These are phyloP conservation scores for Termitomyces sp. DNA, from an alignment of 768 basidiomycete genomes.

Conservation along the genomic window DNA sequence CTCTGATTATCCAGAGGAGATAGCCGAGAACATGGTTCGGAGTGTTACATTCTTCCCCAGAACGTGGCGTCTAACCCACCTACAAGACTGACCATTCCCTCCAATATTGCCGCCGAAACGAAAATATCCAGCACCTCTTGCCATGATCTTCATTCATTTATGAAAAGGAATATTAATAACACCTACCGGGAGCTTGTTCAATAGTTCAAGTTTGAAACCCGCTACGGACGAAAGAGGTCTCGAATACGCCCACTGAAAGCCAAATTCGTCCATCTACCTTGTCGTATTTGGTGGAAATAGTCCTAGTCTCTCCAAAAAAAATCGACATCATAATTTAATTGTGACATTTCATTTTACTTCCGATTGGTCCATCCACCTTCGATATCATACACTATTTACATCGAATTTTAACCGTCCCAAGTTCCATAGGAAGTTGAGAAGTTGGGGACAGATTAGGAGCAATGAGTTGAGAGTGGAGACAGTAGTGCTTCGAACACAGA, in stretches of 20 bases:
- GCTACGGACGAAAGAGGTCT: not conserved
- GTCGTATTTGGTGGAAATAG: not conserved
- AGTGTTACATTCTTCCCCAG: slow-evolving; percentile 12
- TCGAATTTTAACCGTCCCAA: not conserved
- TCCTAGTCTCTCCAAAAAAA: not conserved
- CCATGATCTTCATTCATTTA: not conserved
- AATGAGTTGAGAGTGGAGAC: not conserved
- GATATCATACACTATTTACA: not conserved
- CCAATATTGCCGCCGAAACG: not conserved
- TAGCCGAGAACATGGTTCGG: slow-evolving; percentile 12
- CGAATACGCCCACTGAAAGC: not conserved
- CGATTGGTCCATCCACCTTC: not conserved
- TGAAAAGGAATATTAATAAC: not conserved
- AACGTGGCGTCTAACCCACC: slow-evolving; percentile 9
- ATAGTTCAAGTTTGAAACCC: not conserved
- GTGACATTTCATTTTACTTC: not conserved
- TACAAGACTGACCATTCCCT: not conserved
- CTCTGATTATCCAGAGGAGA: slow-evolving; percentile 15
- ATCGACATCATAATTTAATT: not conserved
- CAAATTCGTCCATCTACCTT: not conserved
- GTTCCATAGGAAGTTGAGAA: not conserved
- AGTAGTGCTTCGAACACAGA: not conserved
- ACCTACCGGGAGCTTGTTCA: not conserved
- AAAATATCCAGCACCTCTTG: not conserved
- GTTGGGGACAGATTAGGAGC: not conserved